These are phyloP conservation scores for Panus rudis DNA, from an alignment of 768 basidiomycete genomes.

Conservation along the genomic window DNA sequence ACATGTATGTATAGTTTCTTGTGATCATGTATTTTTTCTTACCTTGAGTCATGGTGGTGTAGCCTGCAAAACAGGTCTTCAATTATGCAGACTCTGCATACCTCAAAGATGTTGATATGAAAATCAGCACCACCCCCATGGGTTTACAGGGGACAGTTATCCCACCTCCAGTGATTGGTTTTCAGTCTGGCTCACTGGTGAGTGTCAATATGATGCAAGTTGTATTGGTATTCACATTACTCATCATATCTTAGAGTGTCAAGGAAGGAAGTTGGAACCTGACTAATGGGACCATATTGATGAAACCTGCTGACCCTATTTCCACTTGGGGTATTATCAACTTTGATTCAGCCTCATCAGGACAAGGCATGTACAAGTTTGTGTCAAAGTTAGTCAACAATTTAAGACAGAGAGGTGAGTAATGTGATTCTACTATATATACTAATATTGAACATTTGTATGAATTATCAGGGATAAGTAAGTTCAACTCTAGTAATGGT, in stretches of 20 bases:
- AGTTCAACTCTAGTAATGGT: too few relatives aligned
- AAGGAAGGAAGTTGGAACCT: too few relatives aligned
- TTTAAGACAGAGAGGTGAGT: constrained; percentile 27
- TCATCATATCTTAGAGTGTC: too few relatives aligned
- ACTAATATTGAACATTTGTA: neutral
- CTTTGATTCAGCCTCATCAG: constrained; percentile 18
- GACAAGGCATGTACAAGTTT: constrained; percentile 13
- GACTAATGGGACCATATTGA: constrained; percentile 23
- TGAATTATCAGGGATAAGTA: constrained; percentile 17
- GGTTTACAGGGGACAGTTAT: constrained; percentile 6
- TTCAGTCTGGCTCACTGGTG: too few relatives aligned
- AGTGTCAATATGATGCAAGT: too few relatives aligned
- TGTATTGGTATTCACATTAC: too few relatives aligned
- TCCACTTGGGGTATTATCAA: constrained; percentile 34
- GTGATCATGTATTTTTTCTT: too few relatives aligned
- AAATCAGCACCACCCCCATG: constrained; percentile 20
- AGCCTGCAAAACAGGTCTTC: constrained; percentile 28
- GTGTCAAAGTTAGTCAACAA: constrained; percentile 19
- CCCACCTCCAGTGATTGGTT: too few relatives aligned
- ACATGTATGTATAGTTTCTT: too few relatives aligned
- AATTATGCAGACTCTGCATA: constrained; percentile 35
- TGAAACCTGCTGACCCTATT: constrained; percentile 17
- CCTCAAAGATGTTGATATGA: constrained; percentile 35
- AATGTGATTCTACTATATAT: neutral
- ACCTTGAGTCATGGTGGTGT: too few relatives aligned